Evolutionary conservation across 1,139 yeast genomes (phyloP), one percentile per base, ranked within the genome.

Genomic region (Yamadazyma sp.): DNA sequence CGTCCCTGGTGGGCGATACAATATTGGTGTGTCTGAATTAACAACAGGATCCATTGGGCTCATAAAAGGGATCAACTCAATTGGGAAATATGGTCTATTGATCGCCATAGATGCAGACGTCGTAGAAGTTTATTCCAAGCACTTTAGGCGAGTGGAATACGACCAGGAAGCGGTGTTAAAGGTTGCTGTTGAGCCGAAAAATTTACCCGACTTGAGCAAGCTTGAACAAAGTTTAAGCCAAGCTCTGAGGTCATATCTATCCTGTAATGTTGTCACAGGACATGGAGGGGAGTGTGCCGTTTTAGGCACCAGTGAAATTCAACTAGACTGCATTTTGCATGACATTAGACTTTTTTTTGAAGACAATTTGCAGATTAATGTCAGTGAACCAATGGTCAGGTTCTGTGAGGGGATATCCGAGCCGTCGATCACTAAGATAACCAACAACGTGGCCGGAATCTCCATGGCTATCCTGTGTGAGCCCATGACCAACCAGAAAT

Each of bases 251-350:
- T 66, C 83, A 1, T 90, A 86, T 53, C 73, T 86, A 11, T 80
- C 90, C 6, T 70, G 82, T 26, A 71, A 73, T 21, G 67, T 87
- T 6, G 79, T 75, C 45, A 90, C 86, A 1, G 96, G 88, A 56
- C 95, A 86, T 48, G 84, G 90, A 40, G 97, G 97, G 1, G 97
- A 90, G 52, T 88, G 85, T 56, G 80, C 82, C 0, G 57, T 94
- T 1, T 55, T 82, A 21, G 96, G 94, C 0, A 79, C 89, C 3
- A 98, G 98, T 4, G 98, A 94, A 55, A 54, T 92, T 13, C 88
- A 86, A 54, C 61, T 94, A 63, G 98, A 94, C 59, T 86, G 95
- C 50, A 66, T 86, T 21, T 59, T 94, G 38, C 87, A 83, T 59
- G 97, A 88, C 53, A 62, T 92, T 33, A 68, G 97, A 45, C 58